These are phyloP conservation scores for Dactylonectria macrodidyma DNA, from an alignment of 2,329 filamentous ascomycete genomes.

Conservation along the genomic window DNA sequence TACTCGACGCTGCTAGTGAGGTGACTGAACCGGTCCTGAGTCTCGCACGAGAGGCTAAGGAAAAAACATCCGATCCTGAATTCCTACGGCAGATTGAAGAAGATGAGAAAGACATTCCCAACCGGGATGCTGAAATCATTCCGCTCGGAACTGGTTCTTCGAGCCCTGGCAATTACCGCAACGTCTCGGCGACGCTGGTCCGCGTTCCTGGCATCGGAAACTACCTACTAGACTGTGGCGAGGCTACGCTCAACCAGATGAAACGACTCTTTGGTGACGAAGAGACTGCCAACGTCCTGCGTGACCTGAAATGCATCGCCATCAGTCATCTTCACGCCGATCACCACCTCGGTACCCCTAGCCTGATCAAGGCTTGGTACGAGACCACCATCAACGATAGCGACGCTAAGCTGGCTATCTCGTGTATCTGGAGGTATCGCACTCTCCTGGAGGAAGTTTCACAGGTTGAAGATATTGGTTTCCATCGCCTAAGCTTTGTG, in stretches of 20 bases:
- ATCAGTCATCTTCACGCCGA: constrained; percentile 97
- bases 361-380: constrained; percentile 88
- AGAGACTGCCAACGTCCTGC: constrained; percentile 79
- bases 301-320: constrained; percentile 85
- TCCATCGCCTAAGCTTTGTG: constrained; percentile 63
- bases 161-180: constrained; percentile 91
- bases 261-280: constrained; percentile 78
- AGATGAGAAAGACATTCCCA: constrained; percentile 76
- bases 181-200: constrained; percentile 91
- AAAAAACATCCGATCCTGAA: constrained; percentile 56
- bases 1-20: constrained; percentile 63
- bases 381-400: constrained; percentile 61
- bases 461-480: constrained; percentile 82
- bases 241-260: constrained; percentile 92
- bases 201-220: constrained; percentile 88
- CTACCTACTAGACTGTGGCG: constrained; percentile 92
- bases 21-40: constrained; percentile 61
- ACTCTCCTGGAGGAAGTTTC: constrained; percentile 86
- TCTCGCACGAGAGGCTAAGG: constrained; percentile 66
- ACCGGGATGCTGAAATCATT: constrained; percentile 84
- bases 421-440: constrained; percentile 80
- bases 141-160: constrained; percentile 94
- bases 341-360: constrained; percentile 90
- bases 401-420: constrained; percentile 71
- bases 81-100: constrained; percentile 66